Evolutionary conservation across 352 stramenopile species (phyloP).

Genomic region (Peronospora destructor): DNA sequence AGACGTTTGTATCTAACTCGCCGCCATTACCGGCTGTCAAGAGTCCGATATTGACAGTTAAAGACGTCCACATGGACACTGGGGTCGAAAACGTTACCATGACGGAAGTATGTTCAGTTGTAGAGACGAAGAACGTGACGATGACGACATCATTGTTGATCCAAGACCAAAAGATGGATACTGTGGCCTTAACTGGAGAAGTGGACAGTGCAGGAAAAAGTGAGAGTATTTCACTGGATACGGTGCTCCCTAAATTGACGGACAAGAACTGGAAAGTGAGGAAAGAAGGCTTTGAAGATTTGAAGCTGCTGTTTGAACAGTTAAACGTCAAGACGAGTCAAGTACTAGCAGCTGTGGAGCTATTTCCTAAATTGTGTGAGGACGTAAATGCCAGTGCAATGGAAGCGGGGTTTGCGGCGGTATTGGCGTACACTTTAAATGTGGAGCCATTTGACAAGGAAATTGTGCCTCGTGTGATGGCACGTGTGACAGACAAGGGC

Average conservation of each 20-base stretch:
- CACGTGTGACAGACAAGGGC: slow-evolving; percentile 73
- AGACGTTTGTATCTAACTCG: slow-evolving; percentile 35
- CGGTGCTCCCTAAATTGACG: slow-evolving; percentile 44
- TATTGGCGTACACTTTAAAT: slow-evolving; percentile 62
- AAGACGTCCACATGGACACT: slow-evolving; percentile 14
- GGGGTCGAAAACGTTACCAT: slow-evolving; percentile 21
- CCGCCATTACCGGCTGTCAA: slow-evolving; percentile 20
- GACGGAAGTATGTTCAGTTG: slow-evolving; percentile 5
- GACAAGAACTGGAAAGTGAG: slow-evolving; percentile 86
- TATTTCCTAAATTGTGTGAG: slow-evolving; percentile 79
- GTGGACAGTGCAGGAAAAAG: slow-evolving; percentile 12
- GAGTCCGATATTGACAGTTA: slow-evolving; percentile 2
- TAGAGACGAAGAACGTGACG: slow-evolving; percentile 3
- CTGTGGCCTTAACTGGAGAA: slow-evolving; percentile 25
- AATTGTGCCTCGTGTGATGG: slow-evolving; percentile 65
- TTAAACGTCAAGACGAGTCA: slow-evolving; percentile 35
- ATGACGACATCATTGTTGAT: slow-evolving; percentile 8
- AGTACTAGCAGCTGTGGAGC: slow-evolving; percentile 42
- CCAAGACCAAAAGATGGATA: slow-evolving; percentile 26
- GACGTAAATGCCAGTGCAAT: slow-evolving; percentile 77
- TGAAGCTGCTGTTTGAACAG: slow-evolving; percentile 60
- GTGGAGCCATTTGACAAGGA: slow-evolving; percentile 63
- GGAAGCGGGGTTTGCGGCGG: slow-evolving; percentile 66
- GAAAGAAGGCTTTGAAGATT: slow-evolving; percentile 74
- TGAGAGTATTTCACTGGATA: slow-evolving; percentile 28